Base-by-base conservation (phyloP, 192 early-diverging fungal genomes). In the Entomortierella chlamydospora region DNA sequence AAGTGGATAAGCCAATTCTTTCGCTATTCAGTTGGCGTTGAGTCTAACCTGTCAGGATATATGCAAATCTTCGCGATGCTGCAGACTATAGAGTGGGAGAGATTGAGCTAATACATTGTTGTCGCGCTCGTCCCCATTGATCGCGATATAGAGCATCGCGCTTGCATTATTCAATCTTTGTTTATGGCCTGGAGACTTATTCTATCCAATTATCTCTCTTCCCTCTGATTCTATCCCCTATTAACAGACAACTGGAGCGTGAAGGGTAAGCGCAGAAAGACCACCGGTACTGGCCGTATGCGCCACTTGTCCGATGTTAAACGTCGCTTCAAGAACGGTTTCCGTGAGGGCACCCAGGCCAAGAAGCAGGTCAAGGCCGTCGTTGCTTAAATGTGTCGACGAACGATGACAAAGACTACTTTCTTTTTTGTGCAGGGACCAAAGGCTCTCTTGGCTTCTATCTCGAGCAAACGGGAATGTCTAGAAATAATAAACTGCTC, bases 211-310 rank as follows among this genome's bases (percentile, higher is more conserved):
- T 57, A 9, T 41, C 30, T 52, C 52, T 64, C 47, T 57, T 50
- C 31, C 57, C 43, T 58, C 2, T 49, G 47, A 22, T 39, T 51
- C 23, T 29, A 45, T 33, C 1, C 15, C 17, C 43, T 68, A 94
- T 33, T 15, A 29, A 47, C 70, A 95, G 92, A 90, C 90, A 94
- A 96, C 88, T 99, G 98, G 98, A 88, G 88, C 73, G 95, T 90
- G 79, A 99, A 98, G 94, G 95, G 90, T 81, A 91, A 93, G 87
- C 90, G 97, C 74, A 94, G 98, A 92, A 98, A 98, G 95, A 98
- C 98, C 70, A 98, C 97, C 83, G 98, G 98, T 82, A 98, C 96
- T 71, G 98, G 98, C 70, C 93, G 98, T 82, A 97, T 97, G 95
- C 89, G 92, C 43, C 88, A 99, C 95, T 86, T 99, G 84, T 96